Evolutionary conservation across 2,329 filamentous ascomycete genomes (phyloP).

Genomic region (Cryphonectria nitschkei): DNA sequence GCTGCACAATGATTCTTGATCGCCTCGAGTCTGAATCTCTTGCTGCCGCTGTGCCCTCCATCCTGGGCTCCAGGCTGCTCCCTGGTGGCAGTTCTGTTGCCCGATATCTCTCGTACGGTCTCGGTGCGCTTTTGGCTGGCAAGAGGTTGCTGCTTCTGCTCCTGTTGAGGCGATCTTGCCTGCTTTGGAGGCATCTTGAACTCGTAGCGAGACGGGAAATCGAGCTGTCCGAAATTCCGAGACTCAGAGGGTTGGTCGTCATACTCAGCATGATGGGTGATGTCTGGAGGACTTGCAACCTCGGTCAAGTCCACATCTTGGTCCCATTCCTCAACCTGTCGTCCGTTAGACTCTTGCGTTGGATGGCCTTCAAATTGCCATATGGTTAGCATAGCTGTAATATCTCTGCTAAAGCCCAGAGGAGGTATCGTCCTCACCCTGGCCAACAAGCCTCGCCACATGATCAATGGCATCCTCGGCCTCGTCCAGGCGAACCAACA

Average conservation of each 20-base stretch:
- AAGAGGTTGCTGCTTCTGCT: not conserved
- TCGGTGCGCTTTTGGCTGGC: not conserved
- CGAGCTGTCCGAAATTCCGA: not conserved
- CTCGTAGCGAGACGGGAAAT: not conserved
- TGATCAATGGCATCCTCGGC: not conserved
- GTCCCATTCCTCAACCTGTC: not conserved
- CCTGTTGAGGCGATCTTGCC: not conserved
- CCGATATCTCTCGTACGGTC: not conserved
- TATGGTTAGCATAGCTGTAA: not conserved
- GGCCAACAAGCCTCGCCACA: not conserved
- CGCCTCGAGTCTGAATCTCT: slow-evolving; percentile 18
- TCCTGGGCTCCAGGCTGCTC: not conserved
- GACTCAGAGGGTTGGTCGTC: not conserved
- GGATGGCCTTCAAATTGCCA: not conserved
- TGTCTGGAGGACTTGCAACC: too few relatives aligned
- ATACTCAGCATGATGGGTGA: not conserved
- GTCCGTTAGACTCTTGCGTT: not conserved
- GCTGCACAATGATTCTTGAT: slow-evolving; percentile 29
- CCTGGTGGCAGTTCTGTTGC: not conserved
- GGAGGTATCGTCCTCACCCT: not conserved
- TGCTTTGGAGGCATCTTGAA: not conserved
- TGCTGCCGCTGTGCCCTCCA: not conserved
- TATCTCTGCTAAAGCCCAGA: too few relatives aligned
- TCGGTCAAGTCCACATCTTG: not conserved
- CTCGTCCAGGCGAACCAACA: not conserved